Percentiles rank a stretch among this genome's conserved stretches.
These are phyloP conservation scores for Hypoxylon fragiforme DNA, from an alignment of 495 filamentous ascomycete species.

Conservation along the genomic window DNA sequence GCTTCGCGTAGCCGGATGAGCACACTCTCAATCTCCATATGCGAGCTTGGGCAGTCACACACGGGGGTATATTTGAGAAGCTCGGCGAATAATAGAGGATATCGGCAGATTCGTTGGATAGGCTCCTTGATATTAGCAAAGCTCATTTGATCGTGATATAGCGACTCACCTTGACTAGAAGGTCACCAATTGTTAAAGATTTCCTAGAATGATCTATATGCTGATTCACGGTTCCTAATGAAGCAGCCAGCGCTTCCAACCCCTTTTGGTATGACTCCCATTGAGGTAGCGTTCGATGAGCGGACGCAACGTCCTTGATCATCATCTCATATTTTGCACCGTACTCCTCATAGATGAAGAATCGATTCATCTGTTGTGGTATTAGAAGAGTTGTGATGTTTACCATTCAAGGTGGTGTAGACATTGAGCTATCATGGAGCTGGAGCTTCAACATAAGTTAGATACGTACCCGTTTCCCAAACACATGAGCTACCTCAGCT, in stretches of 20 bases:
- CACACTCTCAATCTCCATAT: conserved; percentile 75
- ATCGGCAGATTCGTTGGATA: conserved; percentile 91
- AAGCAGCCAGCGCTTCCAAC: conserved; percentile 80
- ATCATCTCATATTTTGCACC: conserved; percentile 84
- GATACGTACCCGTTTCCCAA: conserved; percentile 68
- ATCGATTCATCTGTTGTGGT: conserved; percentile 68
- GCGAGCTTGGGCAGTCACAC: conserved; percentile 77
- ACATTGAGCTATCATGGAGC: not conserved
- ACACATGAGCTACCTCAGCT: conserved; percentile 74
- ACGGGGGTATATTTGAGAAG: conserved; percentile 79
- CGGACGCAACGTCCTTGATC: conserved; percentile 70
- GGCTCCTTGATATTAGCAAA: conserved; percentile 60
- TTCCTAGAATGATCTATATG: conserved; percentile 66
- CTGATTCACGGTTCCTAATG: conserved; percentile 70
- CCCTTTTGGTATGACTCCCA: conserved; percentile 85
- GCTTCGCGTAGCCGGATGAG: conserved; percentile 71
- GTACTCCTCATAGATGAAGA: conserved; percentile 86
- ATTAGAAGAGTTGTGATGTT: conserved; percentile 26
- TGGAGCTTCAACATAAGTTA: not conserved
- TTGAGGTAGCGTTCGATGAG: conserved; percentile 69
- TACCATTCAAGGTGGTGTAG: too few species aligned
- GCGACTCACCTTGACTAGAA: conserved; percentile 79
- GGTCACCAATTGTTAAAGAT: conserved; percentile 77
- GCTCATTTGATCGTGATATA: not conserved
- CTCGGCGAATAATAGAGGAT: conserved; percentile 84